Conservation (phyloP, 352 stramenopile genomes). For the Phytopythium mirpurense region DNA sequence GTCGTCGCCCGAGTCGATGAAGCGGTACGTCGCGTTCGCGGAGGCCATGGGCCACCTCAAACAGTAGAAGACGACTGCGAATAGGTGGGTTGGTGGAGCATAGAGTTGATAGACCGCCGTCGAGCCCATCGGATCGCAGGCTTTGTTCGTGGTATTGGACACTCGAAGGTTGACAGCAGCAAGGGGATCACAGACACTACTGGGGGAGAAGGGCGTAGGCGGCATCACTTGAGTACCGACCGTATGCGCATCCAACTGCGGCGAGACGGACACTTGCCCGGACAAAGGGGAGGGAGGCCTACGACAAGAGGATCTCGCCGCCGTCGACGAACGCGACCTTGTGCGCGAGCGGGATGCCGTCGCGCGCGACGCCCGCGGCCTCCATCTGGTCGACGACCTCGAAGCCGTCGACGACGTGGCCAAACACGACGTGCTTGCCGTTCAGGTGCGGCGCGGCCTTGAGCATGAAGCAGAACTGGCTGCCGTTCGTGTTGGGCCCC, state of each 20-base stretch:
- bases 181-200: not conserved
- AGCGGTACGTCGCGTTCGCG: constrained; percentile 57
- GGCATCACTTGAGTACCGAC: not conserved
- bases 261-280: not conserved
- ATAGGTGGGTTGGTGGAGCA: not conserved
- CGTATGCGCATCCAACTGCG: no score
- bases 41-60: constrained; percentile 45
- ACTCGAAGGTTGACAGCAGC: not conserved
- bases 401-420: constrained; percentile 81
- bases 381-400: constrained; percentile 84
- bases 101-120: not conserved
- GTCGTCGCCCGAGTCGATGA: constrained; percentile 47
- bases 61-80: constrained; percentile 8
- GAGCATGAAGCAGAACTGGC: constrained; percentile 99
- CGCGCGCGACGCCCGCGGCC: constrained; percentile 43
- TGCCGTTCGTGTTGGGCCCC: constrained; percentile 96
- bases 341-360: constrained; percentile 63
- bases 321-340: constrained; percentile 72
- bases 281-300: not conserved
- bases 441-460: constrained; percentile 65
- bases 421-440: constrained; percentile 82
- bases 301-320: constrained; percentile 51
- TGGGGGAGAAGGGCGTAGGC: not conserved
- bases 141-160: no score
- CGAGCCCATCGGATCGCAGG: no score